Evolutionary conservation across 148 eudicot genomes (phyloP).

Genomic region (Polygonum maritimum): DNA sequence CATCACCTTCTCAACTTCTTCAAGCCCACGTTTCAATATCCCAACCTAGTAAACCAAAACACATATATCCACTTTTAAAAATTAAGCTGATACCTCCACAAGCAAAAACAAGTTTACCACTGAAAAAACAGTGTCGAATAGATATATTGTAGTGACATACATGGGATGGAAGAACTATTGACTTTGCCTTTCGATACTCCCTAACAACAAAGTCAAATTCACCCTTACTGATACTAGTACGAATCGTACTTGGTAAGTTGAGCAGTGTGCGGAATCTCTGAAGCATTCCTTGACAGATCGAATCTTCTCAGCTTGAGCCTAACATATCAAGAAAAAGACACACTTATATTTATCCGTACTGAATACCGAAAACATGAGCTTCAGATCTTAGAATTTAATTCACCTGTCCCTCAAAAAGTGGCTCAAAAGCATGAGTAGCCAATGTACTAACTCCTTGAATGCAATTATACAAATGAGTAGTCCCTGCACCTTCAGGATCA

Average conservation of each 20-base stretch:
- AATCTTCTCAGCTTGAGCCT: conserved; percentile 99
- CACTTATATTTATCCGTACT: too few species aligned
- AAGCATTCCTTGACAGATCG: conserved; percentile 99
- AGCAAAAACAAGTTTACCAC: background rate
- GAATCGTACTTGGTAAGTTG: conserved; percentile 92
- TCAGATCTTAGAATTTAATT: conserved; percentile 12
- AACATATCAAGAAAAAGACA: conserved; percentile 20
- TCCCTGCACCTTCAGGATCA: conserved; percentile 97
- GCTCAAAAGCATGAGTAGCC: conserved; percentile 88
- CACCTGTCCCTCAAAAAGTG: conserved; percentile 98
- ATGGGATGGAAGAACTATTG: conserved; percentile 93
- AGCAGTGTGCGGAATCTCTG: conserved; percentile 96
- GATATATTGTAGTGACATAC: conserved; percentile 29
- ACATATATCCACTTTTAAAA: background rate
- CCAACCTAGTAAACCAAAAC: conserved; percentile 57
- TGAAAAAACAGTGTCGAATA: background rate
- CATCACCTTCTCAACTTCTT: conserved; percentile 97
- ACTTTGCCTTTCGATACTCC: conserved; percentile 97
- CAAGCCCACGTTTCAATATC: conserved; percentile 91
- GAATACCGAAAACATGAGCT: background rate
- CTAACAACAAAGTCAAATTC: conserved; percentile 96
- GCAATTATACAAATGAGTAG: conserved; percentile 65
- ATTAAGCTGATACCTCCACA: background rate
- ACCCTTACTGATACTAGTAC: conserved; percentile 89
- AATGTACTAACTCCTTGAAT: conserved; percentile 73